Percentiles rank a stretch among this genome's conserved stretches.
phyloP scores from a whole-genome alignment of 2,329 filamentous ascomycete genomes.

The Pseudomassariella vexata region DNA sequence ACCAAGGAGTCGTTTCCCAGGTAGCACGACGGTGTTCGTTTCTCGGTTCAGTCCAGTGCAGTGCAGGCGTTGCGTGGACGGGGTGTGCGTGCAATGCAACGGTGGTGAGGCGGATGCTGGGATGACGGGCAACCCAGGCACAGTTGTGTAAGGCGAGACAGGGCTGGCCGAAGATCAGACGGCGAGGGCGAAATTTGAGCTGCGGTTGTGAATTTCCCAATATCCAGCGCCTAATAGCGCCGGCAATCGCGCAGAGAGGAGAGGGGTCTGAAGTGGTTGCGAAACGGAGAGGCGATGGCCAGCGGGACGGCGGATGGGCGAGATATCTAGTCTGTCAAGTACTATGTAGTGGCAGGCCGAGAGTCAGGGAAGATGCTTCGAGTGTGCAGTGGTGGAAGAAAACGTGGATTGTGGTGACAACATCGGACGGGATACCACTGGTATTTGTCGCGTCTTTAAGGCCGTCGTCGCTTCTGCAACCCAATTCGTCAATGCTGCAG shows the following conservation, averaged over 20 bases:
- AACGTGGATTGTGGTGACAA: background rate
- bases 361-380: slow-evolving; percentile 12
- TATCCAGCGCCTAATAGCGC: too few species aligned
- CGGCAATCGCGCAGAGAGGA: slow-evolving; percentile 15
- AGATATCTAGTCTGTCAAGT: too few species aligned
- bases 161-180: too few species aligned
- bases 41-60: slow-evolving; percentile 20
- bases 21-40: slow-evolving; percentile 16
- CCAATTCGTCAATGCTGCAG: too few species aligned
- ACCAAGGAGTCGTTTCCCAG: slow-evolving; percentile 12
- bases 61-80: too few species aligned
- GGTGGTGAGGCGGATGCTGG: too few species aligned
- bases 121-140: too few species aligned
- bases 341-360: background rate
- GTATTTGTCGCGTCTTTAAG: too few species aligned
- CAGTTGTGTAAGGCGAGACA: too few species aligned
- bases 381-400: slow-evolving; percentile 5
- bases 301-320: slow-evolving; percentile 7
- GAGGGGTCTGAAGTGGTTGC: slow-evolving; percentile 8
- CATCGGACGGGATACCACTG: background rate
- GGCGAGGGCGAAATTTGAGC: too few species aligned
- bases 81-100: slow-evolving; percentile 15
- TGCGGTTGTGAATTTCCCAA: too few species aligned
- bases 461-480: too few species aligned
- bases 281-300: slow-evolving; percentile 6